Evolutionary conservation across 2,329 filamentous ascomycete genomes (phyloP), one percentile per base, ranked within the genome.

Genomic region (Cercospora sp.): DNA sequence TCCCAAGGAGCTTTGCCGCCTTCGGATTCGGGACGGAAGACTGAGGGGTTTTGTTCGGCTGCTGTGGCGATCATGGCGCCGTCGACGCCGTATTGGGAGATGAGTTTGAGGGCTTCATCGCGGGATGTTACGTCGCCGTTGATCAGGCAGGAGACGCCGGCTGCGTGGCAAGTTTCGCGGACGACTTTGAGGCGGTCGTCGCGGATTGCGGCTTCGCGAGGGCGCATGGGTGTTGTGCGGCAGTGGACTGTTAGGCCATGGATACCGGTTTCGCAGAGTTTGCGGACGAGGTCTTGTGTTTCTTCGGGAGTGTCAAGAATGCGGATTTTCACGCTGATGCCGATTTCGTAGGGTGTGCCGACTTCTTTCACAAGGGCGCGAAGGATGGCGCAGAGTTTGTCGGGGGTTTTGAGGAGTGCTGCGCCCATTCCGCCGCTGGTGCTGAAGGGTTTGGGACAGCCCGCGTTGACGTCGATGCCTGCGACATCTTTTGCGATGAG

Each of bases 401-500:
- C 94, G 0, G 95, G 94, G 0, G 91, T 94, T 73, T 87, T 88
- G 16, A 99, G 86, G 20, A 99, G 86, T 1, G 94, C 94, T 0
- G 95, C 95, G 60, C 95, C 95, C 95, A 99, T 99, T 60, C 95
- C 95, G 68, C 93, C 93, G 70, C 87, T 87, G 2, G 94, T 97
- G 76, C 92, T 96, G 80, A 99, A 99, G 0, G 94, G 92, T 80
- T 99, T 99, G 0, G 95, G 95, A 77, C 95, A 99, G n/a, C 95
- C 95, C 0, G 95, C 93, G 79, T 99, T 99, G 70, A 99, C 91
- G 79, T 98, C 95, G 74, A 99, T 97, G 68, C 95, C 95, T 0
- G 90, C 89, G 3, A 99, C 95, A 80, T 98, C 93, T 12, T 83
- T 86, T 0, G 94, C 95, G 20, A 99, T 90, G 16, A 97, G 82